Conservation (phyloP, 1,284 basidiomycete species). For the Neonothopanus nambi region DNA sequence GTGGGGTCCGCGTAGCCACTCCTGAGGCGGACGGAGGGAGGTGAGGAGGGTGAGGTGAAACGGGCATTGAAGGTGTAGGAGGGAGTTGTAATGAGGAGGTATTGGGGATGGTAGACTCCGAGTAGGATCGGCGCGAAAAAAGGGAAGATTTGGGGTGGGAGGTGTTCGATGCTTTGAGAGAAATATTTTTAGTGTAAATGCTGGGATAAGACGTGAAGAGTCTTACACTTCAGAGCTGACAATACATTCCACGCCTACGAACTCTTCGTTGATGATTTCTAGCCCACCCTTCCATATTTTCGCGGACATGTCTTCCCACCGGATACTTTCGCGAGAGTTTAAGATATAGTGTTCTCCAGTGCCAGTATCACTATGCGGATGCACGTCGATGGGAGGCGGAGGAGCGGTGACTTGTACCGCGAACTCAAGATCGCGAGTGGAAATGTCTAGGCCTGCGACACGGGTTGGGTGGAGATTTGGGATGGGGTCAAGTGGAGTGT, state of each 20-base stretch:
- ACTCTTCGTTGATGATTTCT: constrained; percentile 71
- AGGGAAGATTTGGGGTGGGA: constrained; percentile 68
- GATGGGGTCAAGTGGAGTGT: constrained; percentile 38
- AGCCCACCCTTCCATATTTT: constrained; percentile 85
- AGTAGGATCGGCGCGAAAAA: constrained; percentile 82
- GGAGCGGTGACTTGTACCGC: constrained; percentile 47
- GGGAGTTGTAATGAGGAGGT: constrained; percentile 87
- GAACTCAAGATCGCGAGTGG: constrained; percentile 46
- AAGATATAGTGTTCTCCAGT: not conserved
- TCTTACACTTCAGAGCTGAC: constrained; percentile 84
- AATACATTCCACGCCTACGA: constrained; percentile 80
- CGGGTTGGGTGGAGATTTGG: constrained; percentile 59
- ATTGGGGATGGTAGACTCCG: constrained; percentile 79
- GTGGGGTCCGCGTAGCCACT: constrained; percentile 77
- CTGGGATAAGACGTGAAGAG: constrained; percentile 14
- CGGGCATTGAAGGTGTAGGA: constrained; percentile 88
- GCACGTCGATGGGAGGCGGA: constrained; percentile 22
- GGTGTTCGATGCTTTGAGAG: constrained; percentile 80
- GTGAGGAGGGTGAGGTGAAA: constrained; percentile 67
- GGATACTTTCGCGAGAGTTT: constrained; percentile 27
- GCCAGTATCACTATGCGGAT: constrained; percentile 7
- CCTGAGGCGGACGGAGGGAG: constrained; percentile 35
- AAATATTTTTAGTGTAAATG: constrained; percentile 2
- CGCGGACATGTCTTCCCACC: constrained; percentile 77
- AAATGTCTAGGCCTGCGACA: constrained; percentile 73